Base-by-base conservation (phyloP, 164 flowering plant species). In the Brasenia schreberi region DNA sequence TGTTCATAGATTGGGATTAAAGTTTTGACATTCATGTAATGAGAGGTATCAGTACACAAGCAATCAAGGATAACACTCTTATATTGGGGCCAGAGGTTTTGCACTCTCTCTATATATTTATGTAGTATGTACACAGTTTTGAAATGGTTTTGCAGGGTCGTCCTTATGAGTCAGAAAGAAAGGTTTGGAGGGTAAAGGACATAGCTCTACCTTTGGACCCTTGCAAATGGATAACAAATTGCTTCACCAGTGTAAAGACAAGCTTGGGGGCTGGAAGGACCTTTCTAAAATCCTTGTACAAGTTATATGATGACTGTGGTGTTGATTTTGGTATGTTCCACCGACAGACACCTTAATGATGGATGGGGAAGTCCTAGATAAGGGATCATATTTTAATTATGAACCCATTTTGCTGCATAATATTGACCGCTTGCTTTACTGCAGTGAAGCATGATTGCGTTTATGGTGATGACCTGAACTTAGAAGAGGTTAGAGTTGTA, bases 381-480 rank as follows among this genome's bases (percentile, higher is more conserved):
- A 45, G 14, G 53, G 14, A 12, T 7, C 14, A 12, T 12, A 45
- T 7, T 1, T 45, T 45, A 7, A 45, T 45, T 45, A 45, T 45
- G 53, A 45, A 45, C 14, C 11, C 7, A 45, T 45, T 45, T 23
- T 7, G 14, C 14, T 45, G 4, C 53, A 7, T 4, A 12, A 7
- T 45, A 45, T 45, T 45, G 53, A 45, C 9, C n/a, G 17, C 27
- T 64, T 42, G 27, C 66, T 72, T 66, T 17, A 63, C 53, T 68
- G 62, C 87, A 92, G 98, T 93, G 74, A 93, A 93, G 81, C 77
- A 88, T 75, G 98, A 93, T 71, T 93, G 98, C 71, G 86, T 93
- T 68, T 93, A 90, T 80, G 98, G 97, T 6, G 85, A 85, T 58
- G 97, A 93, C 71, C 81, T 93, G 69, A 78, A 89, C 68, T 4